Evolutionary conservation across 176 grass and related monocot species (phyloP), one percentile per base, ranked within the genome.

Genomic region (Lolium rigidum): DNA sequence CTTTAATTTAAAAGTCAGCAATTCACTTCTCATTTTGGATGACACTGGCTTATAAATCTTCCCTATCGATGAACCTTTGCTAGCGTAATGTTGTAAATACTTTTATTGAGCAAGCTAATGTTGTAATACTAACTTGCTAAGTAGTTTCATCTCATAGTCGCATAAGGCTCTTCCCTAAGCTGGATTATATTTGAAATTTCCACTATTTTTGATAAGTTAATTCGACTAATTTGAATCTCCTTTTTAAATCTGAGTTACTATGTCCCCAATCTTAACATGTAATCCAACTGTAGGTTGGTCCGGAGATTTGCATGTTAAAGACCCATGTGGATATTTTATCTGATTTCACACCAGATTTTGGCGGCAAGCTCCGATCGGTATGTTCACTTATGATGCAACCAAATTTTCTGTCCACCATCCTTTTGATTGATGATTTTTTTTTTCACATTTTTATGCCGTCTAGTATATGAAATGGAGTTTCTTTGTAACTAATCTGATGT

Each of bases 281-380:
- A 4, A 2, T 10, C 31, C 31, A 4, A 50, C 4, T 69, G 79
- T 82, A 95, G 96, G 79, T 98, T 69, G 96, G 93, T 17, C 82
- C 90, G 26, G 90, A 94, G 63, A 98, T 98, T 81, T 98, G 96
- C 76, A 89, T 98, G 87, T 57, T 98, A 84, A 98, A 95, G 80
- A 98, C 93, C 26, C 96, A 98, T 86, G 93, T 92, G 50, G 96
- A 98, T 75, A 92, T 95, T 71, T 83, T 98, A 60, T 91, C 91
- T 92, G 96, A 98, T 91, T 95, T 88, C 88, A 94, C 91, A 26
- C 82, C 89, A 78, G 91, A 91, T 54, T 98, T 98, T 89, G 91
- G 90, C 24, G 38, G 26, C 48, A 86, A 89, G 79, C 96, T 98
- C 58, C 91, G 88, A 9, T 67, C 69, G 58, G 96, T 98, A 92